Evolutionary conservation across 1,139 yeast genomes (phyloP).

Genomic region (Torulaspora pretoriensis): DNA sequence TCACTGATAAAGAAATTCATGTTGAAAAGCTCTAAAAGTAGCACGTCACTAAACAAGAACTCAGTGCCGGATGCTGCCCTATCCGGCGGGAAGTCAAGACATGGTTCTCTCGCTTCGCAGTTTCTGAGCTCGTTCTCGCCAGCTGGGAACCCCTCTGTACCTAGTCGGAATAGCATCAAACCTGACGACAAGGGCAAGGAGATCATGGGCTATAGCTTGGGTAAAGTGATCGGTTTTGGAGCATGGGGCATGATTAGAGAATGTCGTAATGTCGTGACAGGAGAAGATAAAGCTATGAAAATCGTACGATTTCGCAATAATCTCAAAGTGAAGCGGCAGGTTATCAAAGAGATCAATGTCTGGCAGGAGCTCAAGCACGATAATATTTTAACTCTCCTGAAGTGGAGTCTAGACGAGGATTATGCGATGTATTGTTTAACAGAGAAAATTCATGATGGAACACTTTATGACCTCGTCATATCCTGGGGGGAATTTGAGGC

Average conservation of each 20-base stretch:
- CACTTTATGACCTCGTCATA: conserved; percentile 71
- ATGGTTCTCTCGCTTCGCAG: conserved; percentile 42
- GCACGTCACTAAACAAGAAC: conserved; percentile 18
- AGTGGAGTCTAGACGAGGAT: conserved; percentile 54
- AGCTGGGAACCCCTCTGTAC: conserved; percentile 21
- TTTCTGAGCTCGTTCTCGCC: conserved; percentile 40
- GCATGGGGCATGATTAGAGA: conserved; percentile 92
- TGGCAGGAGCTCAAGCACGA: conserved; percentile 71
- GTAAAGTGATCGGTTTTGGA: conserved; percentile 82
- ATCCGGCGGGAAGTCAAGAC: conserved; percentile 24
- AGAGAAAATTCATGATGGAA: conserved; percentile 70
- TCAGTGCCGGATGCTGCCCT: conserved; percentile 5
- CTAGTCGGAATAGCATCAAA: conserved; percentile 16
- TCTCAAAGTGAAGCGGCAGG: conserved; percentile 45
- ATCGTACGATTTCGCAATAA: conserved; percentile 55
- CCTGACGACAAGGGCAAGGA: conserved; percentile 59
- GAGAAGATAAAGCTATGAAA: conserved; percentile 64
- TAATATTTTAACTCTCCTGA: conserved; percentile 58
- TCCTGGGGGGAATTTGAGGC: conserved; percentile 54
- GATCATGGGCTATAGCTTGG: conserved; percentile 58
- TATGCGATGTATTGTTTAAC: conserved; percentile 70
- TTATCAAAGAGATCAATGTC: conserved; percentile 64
- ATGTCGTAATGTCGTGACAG: conserved; percentile 45
- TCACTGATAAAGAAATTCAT: conserved; percentile 33
- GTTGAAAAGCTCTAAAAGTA: conserved; percentile 28